phyloP scores from a whole-genome alignment of 257 asterid genomes.

The Solanum tacnaense region DNA sequence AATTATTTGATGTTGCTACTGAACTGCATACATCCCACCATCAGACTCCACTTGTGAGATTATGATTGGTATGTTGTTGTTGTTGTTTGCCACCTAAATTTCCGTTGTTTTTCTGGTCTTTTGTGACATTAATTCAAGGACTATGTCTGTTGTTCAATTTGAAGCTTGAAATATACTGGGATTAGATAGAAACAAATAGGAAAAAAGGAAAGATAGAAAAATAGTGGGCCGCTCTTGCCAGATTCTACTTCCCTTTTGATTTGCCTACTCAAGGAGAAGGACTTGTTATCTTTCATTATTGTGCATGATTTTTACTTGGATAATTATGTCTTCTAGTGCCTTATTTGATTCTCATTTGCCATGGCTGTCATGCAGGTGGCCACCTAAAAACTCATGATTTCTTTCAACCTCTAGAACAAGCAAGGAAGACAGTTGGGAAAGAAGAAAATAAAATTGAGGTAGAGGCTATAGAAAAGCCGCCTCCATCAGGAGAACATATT shows the following conservation, averaged over 20 bases:
- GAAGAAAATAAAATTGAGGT: slow-evolving; percentile 38
- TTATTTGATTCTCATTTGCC: not conserved
- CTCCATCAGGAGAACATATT: slow-evolving; percentile 43
- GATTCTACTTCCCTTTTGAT: not conserved
- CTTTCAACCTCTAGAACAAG: slow-evolving; percentile 78
- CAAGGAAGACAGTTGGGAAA: slow-evolving; percentile 30
- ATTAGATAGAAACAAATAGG: not conserved
- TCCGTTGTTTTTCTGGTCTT: not conserved
- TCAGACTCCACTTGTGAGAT: not conserved
- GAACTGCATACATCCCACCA: not conserved
- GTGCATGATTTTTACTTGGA: not conserved
- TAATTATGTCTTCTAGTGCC: not conserved
- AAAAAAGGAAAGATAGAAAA: not conserved
- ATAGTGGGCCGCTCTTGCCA: not conserved
- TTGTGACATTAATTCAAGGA: not conserved
- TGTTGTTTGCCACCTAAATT: not conserved
- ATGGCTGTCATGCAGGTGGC: slow-evolving; percentile 30
- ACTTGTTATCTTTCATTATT: not conserved
- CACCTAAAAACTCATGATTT: slow-evolving; percentile 79
- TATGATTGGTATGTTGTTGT: not conserved
- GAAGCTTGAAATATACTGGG: not conserved
- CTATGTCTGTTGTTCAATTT: not conserved
- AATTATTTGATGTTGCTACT: not conserved
- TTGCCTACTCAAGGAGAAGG: not conserved
- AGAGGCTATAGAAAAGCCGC: slow-evolving; percentile 31